These are phyloP conservation scores for Irpex sp. DNA, from an alignment of 1,284 basidiomycete genomes.

Conservation along the genomic window DNA sequence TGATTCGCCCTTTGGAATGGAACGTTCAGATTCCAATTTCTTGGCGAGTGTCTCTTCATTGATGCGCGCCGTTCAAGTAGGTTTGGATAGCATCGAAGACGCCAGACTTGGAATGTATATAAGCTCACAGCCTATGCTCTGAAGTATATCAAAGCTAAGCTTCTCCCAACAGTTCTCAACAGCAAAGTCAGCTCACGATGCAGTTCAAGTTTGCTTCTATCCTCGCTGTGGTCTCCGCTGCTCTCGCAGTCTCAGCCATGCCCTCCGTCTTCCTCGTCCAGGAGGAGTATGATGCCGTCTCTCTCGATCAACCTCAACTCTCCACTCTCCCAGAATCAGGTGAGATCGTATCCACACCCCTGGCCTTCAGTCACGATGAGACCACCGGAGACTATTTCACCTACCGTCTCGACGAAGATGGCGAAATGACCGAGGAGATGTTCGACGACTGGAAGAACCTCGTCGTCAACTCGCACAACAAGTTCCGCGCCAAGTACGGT, in stretches of 20 bases:
- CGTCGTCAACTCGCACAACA: conserved; percentile 1
- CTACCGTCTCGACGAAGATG: neutral
- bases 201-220: neutral
- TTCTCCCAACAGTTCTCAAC: neutral
- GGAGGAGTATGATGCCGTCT: neutral
- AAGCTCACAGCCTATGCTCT: neutral
- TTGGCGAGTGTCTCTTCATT: neutral
- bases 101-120: neutral
- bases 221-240: neutral
- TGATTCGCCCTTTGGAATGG: too few relatives aligned
- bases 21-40: too few relatives aligned
- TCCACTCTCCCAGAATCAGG: neutral
- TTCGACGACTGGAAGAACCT: neutral
- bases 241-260: neutral
- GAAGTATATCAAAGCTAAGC: neutral
- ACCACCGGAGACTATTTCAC: neutral
- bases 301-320: neutral
- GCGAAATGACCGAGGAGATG: neutral
- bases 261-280: neutral
- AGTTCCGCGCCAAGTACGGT: neutral
- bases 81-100: neutral
- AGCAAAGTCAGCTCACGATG: neutral
- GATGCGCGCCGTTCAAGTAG: neutral
- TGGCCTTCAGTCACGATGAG: neutral
- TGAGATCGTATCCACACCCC: neutral